Conservation (phyloP, 257 asterid genomes). For the Anisodus acutangulus region DNA sequence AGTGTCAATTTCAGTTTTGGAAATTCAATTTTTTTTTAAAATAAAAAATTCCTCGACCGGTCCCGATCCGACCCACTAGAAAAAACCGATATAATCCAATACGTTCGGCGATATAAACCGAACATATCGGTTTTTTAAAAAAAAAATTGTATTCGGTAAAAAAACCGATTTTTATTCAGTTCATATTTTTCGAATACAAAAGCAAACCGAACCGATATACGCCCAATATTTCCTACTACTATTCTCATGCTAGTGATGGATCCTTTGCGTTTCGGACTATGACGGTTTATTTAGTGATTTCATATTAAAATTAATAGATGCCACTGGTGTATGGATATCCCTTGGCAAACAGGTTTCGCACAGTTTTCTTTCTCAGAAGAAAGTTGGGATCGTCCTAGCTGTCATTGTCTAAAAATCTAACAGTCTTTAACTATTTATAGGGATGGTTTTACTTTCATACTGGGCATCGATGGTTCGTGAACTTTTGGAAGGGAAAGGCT, state of each 20-base stretch:
- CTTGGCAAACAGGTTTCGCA: not conserved
- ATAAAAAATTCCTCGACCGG: too few relatives aligned
- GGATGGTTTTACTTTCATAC: conserved; percentile 95
- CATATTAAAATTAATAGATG: not conserved
- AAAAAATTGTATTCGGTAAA: too few relatives aligned
- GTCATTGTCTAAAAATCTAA: not conserved
- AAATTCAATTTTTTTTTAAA: too few relatives aligned
- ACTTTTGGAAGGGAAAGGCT: conserved; percentile 97
- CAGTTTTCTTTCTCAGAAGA: not conserved
- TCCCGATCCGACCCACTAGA: too few relatives aligned
- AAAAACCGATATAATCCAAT: too few relatives aligned
- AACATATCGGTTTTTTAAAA: too few relatives aligned
- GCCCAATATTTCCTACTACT: not conserved
- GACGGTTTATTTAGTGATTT: not conserved
- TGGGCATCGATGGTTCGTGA: conserved; percentile 93
- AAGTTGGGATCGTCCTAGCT: not conserved
- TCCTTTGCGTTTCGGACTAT: not conserved
- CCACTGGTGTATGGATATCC: not conserved
- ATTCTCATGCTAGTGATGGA: not conserved
- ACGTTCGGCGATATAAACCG: too few relatives aligned
- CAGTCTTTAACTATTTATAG: conserved; percentile 42
- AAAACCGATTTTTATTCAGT: too few relatives aligned
- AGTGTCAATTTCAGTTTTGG: too few relatives aligned
- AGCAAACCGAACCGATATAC: too few relatives aligned
- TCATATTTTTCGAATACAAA: too few relatives aligned